Percentiles rank a stretch among this genome's conserved stretches.
These are phyloP conservation scores for Asterochloris sp. DNA, from an alignment of 139 green algal species.

Conservation along the genomic window DNA sequence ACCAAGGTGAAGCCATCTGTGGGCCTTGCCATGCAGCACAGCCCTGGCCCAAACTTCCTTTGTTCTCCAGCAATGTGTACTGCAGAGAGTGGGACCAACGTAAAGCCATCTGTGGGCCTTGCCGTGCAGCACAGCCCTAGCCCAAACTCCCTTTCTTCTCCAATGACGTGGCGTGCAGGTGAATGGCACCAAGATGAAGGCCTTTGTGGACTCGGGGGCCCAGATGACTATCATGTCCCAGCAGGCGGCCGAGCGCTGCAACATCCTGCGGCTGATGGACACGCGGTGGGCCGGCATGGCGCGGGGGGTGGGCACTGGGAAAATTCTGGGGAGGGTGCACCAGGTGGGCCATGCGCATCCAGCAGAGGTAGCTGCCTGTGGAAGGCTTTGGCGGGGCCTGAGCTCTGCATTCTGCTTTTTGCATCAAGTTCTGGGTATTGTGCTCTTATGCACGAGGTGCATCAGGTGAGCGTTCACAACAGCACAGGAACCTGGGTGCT, in stretches of 20 bases:
- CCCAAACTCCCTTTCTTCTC: too few species aligned
- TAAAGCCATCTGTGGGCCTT: too few species aligned
- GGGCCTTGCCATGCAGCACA: too few species aligned
- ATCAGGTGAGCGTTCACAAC: too few species aligned
- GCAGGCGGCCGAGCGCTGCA: slow-evolving; percentile 67
- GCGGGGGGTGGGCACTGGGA: slow-evolving; percentile 77
- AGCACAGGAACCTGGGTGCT: too few species aligned
- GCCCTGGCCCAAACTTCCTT: too few species aligned
- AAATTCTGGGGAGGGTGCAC: slow-evolving; percentile 89
- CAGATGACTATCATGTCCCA: slow-evolving; percentile 65
- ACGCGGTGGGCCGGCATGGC: slow-evolving; percentile 83
- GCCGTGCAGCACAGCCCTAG: too few species aligned
- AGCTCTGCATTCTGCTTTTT: not conserved
- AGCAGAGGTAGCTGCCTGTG: not conserved
- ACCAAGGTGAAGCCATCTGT: too few species aligned
- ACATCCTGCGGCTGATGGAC: slow-evolving; percentile 86
- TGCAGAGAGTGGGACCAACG: too few species aligned
- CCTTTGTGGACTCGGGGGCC: slow-evolving; percentile 85
- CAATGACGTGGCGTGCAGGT: slow-evolving; percentile 25
- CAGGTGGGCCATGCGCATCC: slow-evolving; percentile 27
- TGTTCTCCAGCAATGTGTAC: too few species aligned
- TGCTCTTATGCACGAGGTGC: too few species aligned
- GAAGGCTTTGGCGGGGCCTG: not conserved
- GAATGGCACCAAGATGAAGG: slow-evolving; percentile 68
- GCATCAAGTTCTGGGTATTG: too few species aligned